Evolutionary conservation across 2,329 filamentous ascomycete species (phyloP).

Genomic region (Bertia moriformis): DNA sequence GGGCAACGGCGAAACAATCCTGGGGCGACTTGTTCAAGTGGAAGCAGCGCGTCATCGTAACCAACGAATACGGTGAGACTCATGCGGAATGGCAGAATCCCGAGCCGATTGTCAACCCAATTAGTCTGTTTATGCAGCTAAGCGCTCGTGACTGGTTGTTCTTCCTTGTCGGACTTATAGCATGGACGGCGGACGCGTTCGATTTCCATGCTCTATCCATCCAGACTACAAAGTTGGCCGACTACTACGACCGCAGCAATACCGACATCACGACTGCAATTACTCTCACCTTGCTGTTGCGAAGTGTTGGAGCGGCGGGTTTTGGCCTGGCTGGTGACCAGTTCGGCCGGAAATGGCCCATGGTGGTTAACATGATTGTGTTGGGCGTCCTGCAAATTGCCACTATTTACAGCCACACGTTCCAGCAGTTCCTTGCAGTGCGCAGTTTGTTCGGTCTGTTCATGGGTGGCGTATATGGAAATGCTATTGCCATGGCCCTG

Average conservation of each 20-base stretch:
- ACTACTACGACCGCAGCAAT: constrained; percentile 41
- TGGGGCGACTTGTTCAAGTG: constrained; percentile 54
- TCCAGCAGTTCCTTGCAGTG: constrained; percentile 61
- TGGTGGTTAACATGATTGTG: constrained; percentile 67
- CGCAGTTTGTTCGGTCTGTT: constrained; percentile 62
- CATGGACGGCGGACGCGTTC: constrained; percentile 73
- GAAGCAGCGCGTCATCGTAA: constrained; percentile 58
- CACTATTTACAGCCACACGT: constrained; percentile 63
- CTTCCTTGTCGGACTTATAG: constrained; percentile 58
- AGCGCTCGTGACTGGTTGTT: constrained; percentile 57
- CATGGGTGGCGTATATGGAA: constrained; percentile 71
- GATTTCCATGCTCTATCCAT: constrained; percentile 73
- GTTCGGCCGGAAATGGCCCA: constrained; percentile 71
- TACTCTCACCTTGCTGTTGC: constrained; percentile 59
- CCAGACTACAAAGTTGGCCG: constrained; percentile 57
- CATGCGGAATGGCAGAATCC: constrained; percentile 55
- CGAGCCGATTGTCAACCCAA: constrained; percentile 53
- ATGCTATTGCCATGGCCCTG: constrained; percentile 64
- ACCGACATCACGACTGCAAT: constrained; percentile 64
- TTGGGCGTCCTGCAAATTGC: constrained; percentile 54
- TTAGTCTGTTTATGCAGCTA: constrained; percentile 53
- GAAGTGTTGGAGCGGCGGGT: constrained; percentile 59
- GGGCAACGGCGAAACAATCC: constrained; percentile 50
- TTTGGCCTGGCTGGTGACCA: constrained; percentile 69
- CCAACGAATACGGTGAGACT: constrained; percentile 49